Evolutionary conservation across 2,329 filamentous ascomycete genomes (phyloP), one percentile per base, ranked within the genome.

Genomic region (Daldinia eschscholtzii): DNA sequence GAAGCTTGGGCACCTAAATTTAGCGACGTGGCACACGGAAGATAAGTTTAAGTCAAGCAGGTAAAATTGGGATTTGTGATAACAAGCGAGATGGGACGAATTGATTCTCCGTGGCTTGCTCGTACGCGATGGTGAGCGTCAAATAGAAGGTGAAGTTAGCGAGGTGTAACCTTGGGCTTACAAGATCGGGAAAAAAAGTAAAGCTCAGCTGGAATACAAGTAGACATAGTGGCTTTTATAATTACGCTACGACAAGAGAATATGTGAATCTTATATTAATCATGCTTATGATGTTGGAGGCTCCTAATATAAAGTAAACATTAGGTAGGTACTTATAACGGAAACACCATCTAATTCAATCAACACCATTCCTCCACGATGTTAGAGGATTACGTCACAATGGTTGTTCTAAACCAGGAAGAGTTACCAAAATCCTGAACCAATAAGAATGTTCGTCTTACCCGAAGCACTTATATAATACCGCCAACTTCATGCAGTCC

Each of bases 391-490:
- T 33, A 33, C 6, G 30, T 33, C 30, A 33, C 30, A 33, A 33
- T 33, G 30, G 9, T 33, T 33, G 9, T 33, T 33, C 6, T 33
- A 33, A 23, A 39, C 35, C 13, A 39, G 12, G 12, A 39, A 39
- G 4, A 4, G 28, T 48, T 48, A 28, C 44, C 23, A 28, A 2
- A 28, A 48, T 48, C 12, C 23, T 28, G 6, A 33, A 23, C 50
- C 63, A 37, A 57, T 42, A 26, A 41, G 35, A 33, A 30, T 41
- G 39, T 6, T 44, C 18, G 57, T 65, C 52, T 37, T 61, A 57
- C 63, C 26, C 26, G 15, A 12, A 18, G 10, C 20, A 64, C 39
- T 39, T 37, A 26, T 30, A 26, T 44, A 18, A 18, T 44, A 23
- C 18, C 18, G 26, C 57, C 48, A 42, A 42, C 28, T 48, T 44